Conservation (phyloP, 768 basidiomycete genomes). For the Rhodotorula diobovata region DNA sequence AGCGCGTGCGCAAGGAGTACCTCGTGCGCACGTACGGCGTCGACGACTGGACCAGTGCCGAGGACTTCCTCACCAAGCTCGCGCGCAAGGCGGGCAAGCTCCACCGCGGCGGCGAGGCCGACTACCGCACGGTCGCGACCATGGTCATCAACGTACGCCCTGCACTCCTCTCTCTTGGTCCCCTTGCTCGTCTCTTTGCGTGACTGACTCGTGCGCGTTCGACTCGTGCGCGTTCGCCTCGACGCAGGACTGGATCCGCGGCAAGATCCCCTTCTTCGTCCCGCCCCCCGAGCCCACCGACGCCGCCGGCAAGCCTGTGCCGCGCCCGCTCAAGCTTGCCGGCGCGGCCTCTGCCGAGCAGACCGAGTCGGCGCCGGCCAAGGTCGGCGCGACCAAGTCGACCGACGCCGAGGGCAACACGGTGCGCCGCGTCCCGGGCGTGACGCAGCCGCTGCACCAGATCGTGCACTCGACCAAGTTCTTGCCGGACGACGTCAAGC, state of each 20-base stretch:
- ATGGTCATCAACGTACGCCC: constrained; percentile 71
- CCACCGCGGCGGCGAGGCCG: constrained; percentile 90
- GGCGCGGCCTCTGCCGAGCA: not conserved
- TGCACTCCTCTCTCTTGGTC: not conserved
- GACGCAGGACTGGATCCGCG: constrained; percentile 76
- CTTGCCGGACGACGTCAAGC: constrained; percentile 40
- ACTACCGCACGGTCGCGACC: constrained; percentile 84
- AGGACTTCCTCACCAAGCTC: constrained; percentile 74
- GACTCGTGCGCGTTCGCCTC: constrained; percentile 49
- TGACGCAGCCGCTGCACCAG: constrained; percentile 45
- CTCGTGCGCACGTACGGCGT: constrained; percentile 74
- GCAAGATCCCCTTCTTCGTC: constrained; percentile 94
- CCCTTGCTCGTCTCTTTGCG: constrained; percentile 53
- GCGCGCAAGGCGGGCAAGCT: constrained; percentile 88
- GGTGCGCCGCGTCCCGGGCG: constrained; percentile 39
- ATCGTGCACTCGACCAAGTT: constrained; percentile 43
- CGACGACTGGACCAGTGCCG: constrained; percentile 59
- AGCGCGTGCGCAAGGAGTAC: constrained; percentile 87
- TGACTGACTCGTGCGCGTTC: constrained; percentile 64
- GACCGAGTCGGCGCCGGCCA: not conserved
- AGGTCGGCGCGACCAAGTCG: constrained; percentile 19
- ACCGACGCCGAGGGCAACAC: constrained; percentile 52
- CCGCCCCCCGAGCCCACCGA: constrained; percentile 79
- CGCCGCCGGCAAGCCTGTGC: constrained; percentile 42
- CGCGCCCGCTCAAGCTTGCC: constrained; percentile 24